phyloP scores from a whole-genome alignment of 2,329 filamentous ascomycete genomes.

The Cadophora gregata region DNA sequence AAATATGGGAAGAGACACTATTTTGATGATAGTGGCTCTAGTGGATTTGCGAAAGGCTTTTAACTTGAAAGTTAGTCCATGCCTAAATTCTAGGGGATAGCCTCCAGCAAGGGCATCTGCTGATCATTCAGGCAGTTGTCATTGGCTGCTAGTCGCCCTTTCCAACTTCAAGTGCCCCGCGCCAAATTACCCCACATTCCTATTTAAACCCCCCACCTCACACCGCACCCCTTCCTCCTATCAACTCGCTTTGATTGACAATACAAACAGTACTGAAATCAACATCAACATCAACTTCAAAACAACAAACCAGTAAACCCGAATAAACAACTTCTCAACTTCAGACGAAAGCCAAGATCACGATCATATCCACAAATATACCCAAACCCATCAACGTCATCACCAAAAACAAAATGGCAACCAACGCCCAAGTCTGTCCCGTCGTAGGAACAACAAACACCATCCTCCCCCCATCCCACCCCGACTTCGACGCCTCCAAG shows the following conservation, averaged over 20 bases:
- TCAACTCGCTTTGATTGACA: not conserved
- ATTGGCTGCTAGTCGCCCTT: not conserved
- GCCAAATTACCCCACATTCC: conserved; percentile 2
- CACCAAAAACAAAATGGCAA: conserved; percentile 12
- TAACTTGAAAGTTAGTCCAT: not conserved
- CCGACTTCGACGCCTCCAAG: conserved; percentile 17
- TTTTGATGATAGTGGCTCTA: too few species aligned
- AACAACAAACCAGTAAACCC: not conserved
- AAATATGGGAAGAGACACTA: not conserved
- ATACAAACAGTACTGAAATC: not conserved
- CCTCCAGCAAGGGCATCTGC: not conserved
- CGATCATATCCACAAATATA: not conserved
- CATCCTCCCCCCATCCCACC: conserved; percentile 20
- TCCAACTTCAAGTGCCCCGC: not conserved
- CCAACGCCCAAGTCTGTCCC: conserved; percentile 21
- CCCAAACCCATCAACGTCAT: not conserved
- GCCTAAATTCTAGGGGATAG: not conserved
- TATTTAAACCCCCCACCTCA: not conserved
- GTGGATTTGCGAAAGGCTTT: not conserved
- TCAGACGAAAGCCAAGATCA: not conserved
- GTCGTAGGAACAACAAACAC: conserved; percentile 25
- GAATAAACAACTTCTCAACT: not conserved
- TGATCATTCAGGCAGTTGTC: not conserved
- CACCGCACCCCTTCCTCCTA: not conserved
- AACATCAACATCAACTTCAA: not conserved